Percentiles rank a stretch among this genome's conserved stretches.
Evolutionary conservation across 1,139 yeast species (phyloP).

Genomic region (Zygosaccharomyces sapae): DNA sequence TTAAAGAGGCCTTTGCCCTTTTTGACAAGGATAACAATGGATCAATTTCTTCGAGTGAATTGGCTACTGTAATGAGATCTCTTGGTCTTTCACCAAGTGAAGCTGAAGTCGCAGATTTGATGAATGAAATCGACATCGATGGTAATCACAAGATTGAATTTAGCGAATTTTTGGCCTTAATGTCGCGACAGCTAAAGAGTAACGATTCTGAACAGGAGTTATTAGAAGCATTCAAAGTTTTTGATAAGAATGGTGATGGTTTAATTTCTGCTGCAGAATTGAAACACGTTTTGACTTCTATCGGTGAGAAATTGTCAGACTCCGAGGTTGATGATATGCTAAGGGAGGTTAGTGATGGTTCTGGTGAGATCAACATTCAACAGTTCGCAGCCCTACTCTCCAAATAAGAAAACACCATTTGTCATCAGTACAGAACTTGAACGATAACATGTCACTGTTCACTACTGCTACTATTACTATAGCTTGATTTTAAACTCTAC

Average conservation of each 20-base stretch:
- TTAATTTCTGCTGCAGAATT: conserved; percentile 93
- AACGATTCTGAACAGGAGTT: conserved; percentile 96
- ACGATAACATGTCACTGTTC: neutral
- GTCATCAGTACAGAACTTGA: neutral
- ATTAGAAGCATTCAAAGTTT: conserved; percentile 95
- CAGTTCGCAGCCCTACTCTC: conserved; percentile 82
- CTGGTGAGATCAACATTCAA: conserved; percentile 92
- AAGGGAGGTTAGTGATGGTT: conserved; percentile 91
- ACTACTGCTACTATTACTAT: conserved; percentile 1
- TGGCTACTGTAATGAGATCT: conserved; percentile 98
- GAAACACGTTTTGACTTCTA: conserved; percentile 92
- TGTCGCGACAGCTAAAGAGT: conserved; percentile 93
- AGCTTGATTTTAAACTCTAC: conserved; percentile 6
- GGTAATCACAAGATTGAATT: conserved; percentile 94
- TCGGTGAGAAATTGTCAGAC: conserved; percentile 93
- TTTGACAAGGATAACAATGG: conserved; percentile 97
- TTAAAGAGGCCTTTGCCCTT: conserved; percentile 94
- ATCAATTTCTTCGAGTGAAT: conserved; percentile 87
- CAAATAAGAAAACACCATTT: conserved; percentile 27
- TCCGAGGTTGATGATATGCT: conserved; percentile 97
- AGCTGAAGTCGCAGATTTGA: conserved; percentile 91
- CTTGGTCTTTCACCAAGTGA: conserved; percentile 96
- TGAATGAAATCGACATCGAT: conserved; percentile 93
- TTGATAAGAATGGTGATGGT: conserved; percentile 87
- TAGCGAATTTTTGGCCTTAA: conserved; percentile 63